Base-by-base conservation (phyloP, 768 basidiomycete species). In the Lyophyllum decastes region DNA sequence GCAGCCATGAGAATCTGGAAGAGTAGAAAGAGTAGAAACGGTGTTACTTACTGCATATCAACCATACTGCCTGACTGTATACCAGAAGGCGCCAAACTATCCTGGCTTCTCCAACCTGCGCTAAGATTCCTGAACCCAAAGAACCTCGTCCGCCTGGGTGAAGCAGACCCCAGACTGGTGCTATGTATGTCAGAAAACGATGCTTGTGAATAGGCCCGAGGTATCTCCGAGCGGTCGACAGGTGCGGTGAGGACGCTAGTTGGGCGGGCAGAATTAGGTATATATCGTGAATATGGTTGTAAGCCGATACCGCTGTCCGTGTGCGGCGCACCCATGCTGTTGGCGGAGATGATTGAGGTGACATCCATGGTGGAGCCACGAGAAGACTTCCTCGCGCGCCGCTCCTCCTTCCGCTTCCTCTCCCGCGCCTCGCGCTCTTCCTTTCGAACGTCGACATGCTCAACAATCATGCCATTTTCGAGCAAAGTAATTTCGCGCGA, bases 41-140 rank as follows among this genome's bases (percentile, higher is more conserved):
- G n/a, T n/a, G n/a, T n/a, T n/a, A 86, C 90, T 61, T 74, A 94
- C 92, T 94, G 92, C 92, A 94, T 94, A 70, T 94, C 90, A 62
- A 94, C 74, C 90, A 94, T 92, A 65, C 92, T 94, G 52, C 92
- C 92, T 2, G 89, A 88, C 68, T 62, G 61, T 14, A 89, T 81
- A 8, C 88, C 90, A 26, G 91, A 90, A n/a, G 83, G 81, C 1
- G 90, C 88, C 38, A 94, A 74, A 69, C 91, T 93, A 57, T 92
- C 89, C 65, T 88, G 89, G 67, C 90, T 93, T 62, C 83, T 78
- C 85, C 87, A 91, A 12, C 86, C 87, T 21, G 84, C 73, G 56
- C 85, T 86, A 45, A 89, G 75, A 63, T 89, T 89, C 70, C 78
- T 85, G 68, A 88, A 82, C 8, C 88, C 89, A 63, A 94, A 90